A percentile compares a stretch with the other conserved stretches of the same genome.
These are phyloP conservation scores for Umbelopsis isabellina DNA, from an alignment of 192 early-diverging fungal genomes.

Conservation along the genomic window DNA sequence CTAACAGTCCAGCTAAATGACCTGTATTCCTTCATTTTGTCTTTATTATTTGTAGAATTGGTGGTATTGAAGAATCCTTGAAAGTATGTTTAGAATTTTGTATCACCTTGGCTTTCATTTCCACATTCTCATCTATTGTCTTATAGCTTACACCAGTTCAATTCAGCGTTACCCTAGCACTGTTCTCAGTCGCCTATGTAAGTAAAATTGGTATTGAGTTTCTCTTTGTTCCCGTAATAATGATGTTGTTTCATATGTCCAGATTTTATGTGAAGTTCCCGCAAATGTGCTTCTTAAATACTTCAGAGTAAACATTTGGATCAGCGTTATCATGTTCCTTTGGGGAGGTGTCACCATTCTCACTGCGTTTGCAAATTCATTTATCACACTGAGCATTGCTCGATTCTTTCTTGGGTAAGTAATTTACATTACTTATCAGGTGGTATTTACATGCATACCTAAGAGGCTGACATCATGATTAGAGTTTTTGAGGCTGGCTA, in stretches of 20 bases:
- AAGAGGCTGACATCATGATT: conserved; percentile 38
- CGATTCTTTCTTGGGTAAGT: conserved; percentile 49
- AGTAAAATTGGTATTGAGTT: not conserved
- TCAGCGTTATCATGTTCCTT: conserved; percentile 64
- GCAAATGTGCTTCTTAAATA: conserved; percentile 75
- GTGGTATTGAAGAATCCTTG: conserved; percentile 45
- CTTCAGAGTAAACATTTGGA: conserved; percentile 61
- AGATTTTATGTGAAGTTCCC: conserved; percentile 80
- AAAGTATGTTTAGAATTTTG: conserved; percentile 39
- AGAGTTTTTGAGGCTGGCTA: conserved; percentile 71
- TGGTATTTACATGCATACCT: not conserved
- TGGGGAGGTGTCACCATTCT: conserved; percentile 72
- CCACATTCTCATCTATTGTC: not conserved
- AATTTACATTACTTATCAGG: conserved; percentile 19
- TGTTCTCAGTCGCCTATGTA: conserved; percentile 28
- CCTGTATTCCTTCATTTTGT: not conserved
- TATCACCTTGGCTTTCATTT: not conserved
- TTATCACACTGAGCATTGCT: conserved; percentile 41
- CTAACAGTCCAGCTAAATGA: not conserved
- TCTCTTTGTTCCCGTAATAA: too few relatives aligned
- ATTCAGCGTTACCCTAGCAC: conserved; percentile 18
- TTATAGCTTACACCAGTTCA: conserved; percentile 24
- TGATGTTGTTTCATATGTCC: conserved; percentile 49
- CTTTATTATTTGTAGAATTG: conserved; percentile 22
- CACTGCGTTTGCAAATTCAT: conserved; percentile 65